Evolutionary conservation across 2,329 filamentous ascomycete genomes (phyloP).

Genomic region (Didymella keratinophila): DNA sequence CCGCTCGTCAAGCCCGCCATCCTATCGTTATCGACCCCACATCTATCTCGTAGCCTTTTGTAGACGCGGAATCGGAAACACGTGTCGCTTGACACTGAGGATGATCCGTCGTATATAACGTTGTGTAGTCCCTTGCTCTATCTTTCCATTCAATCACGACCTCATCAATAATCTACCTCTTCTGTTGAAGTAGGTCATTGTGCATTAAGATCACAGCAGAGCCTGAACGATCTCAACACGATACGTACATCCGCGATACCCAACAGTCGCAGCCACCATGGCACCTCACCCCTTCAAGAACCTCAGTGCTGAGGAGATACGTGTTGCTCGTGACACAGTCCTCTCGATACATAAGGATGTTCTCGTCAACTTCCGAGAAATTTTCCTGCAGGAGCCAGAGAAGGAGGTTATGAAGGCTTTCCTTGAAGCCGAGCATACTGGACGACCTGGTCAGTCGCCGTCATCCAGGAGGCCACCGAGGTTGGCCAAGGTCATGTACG

Average conservation of each 20-base stretch:
- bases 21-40: conserved; percentile 20
- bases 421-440: conserved; percentile 57
- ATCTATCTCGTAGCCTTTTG: conserved; percentile 4
- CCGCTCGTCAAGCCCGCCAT: conserved; percentile 8
- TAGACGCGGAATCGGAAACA: conserved; percentile 21
- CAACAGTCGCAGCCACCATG: conserved; percentile 33
- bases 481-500: conserved; percentile 64
- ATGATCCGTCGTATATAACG: conserved; percentile 10
- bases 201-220: not conserved
- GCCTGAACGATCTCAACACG: not conserved
- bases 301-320: conserved; percentile 64
- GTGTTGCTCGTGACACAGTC: conserved; percentile 59
- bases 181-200: not conserved
- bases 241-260: not conserved
- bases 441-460: conserved; percentile 48
- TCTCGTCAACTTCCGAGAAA: conserved; percentile 58
- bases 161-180: not conserved
- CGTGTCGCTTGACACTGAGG: conserved; percentile 1
- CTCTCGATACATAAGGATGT: conserved; percentile 50
- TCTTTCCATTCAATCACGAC: not conserved
- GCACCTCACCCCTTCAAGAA: conserved; percentile 63
- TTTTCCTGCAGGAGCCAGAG: conserved; percentile 60
- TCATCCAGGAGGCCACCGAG: conserved; percentile 57
- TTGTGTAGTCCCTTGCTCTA: not conserved
- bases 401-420: conserved; percentile 59